Conservation (phyloP, 495 filamentous ascomycete species). For the Aspergillus diversus region DNA sequence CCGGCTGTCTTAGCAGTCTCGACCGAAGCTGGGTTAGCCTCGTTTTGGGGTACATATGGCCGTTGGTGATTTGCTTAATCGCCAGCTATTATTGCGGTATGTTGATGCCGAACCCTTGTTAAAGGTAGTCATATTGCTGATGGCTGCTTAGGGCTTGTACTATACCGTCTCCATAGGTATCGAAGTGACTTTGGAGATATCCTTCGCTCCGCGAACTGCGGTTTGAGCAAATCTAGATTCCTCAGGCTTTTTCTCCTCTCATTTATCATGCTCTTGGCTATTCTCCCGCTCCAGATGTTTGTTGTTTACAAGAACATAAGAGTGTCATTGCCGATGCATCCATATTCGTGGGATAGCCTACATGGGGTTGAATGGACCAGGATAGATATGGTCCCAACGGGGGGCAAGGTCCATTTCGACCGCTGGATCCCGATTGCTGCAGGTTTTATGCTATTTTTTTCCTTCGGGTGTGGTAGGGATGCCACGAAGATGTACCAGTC, state of each 20-base stretch:
- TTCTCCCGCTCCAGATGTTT: constrained; percentile 66
- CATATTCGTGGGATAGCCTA: constrained; percentile 57
- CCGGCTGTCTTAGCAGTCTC: constrained; percentile 69
- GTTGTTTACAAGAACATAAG: constrained; percentile 61
- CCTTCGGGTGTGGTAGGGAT: constrained; percentile 83
- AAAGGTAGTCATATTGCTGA: constrained; percentile 10
- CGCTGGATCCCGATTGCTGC: constrained; percentile 68
- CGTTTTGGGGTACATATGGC: constrained; percentile 68
- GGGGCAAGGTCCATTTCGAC: constrained; percentile 59
- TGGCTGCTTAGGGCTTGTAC: constrained; percentile 55
- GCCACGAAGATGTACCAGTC: constrained; percentile 72
- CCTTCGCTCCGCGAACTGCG: constrained; percentile 59
- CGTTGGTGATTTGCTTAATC: constrained; percentile 63
- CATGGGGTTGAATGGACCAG: constrained; percentile 61
- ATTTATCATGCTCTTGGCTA: constrained; percentile 65
- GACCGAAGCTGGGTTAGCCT: constrained; percentile 73
- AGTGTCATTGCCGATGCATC: constrained; percentile 37
- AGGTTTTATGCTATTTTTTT: constrained; percentile 66
- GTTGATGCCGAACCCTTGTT: constrained; percentile 25
- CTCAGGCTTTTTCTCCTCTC: constrained; percentile 78
- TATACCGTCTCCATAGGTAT: constrained; percentile 70
- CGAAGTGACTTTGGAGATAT: constrained; percentile 62
- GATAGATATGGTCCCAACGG: constrained; percentile 64
- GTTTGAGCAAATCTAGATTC: constrained; percentile 68
- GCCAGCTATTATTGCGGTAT: constrained; percentile 74